Evolutionary conservation across 1,284 basidiomycete species (phyloP).

Genomic region (Cutaneotrichosporon mucoides): DNA sequence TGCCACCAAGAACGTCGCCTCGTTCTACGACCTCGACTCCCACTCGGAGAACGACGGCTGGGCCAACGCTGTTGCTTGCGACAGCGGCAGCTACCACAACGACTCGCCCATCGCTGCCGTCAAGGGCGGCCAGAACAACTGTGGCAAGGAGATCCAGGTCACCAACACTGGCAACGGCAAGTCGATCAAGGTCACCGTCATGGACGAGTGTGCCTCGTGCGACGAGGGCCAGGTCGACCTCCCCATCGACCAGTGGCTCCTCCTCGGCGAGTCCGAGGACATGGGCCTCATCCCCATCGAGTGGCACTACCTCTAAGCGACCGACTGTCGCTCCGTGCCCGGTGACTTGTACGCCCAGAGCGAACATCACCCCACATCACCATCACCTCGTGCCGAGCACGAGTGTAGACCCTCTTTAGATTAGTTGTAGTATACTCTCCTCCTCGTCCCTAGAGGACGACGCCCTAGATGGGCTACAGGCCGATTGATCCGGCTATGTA

Average conservation of each 20-base stretch:
- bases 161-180: not conserved
- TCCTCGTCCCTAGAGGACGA: conserved; percentile 1
- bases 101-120: not conserved
- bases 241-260: not conserved
- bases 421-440: conserved; percentile 3
- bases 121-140: conserved; percentile 3
- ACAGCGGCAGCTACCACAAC: not conserved
- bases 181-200: not conserved
- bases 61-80: not conserved
- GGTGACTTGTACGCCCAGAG: not conserved
- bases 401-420: conserved; percentile 2
- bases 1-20: not conserved
- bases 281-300: not conserved
- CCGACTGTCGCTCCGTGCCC: not conserved
- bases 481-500: not conserved
- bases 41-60: not conserved
- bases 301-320: not conserved
- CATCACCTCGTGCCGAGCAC: conserved; percentile 1
- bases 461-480: not conserved
- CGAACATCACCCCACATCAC: not conserved
- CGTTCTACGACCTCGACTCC: conserved; percentile 1
- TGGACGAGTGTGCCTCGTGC: conserved; percentile 2
- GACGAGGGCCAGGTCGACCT: not conserved
- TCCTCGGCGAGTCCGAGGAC: not conserved
- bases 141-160: not conserved